Conservation (phyloP, 2,329 filamentous ascomycete species). For the Diaporthe eres region DNA sequence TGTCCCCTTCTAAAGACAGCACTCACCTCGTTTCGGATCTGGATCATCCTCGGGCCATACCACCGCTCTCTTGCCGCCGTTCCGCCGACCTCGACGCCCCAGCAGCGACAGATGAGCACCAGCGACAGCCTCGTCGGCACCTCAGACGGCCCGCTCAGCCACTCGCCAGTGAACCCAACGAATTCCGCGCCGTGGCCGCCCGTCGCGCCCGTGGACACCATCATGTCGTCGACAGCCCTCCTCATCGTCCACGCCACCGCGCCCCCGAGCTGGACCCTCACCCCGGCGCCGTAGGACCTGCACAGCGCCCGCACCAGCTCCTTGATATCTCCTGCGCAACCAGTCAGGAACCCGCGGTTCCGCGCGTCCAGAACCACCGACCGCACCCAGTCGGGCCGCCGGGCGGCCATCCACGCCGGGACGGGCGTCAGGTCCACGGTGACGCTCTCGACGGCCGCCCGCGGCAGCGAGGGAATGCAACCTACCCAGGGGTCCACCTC, state of each 20-base stretch:
- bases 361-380: constrained; percentile 17
- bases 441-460: not conserved
- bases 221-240: not conserved
- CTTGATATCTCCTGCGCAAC: not conserved
- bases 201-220: fast-evolving
- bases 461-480: not conserved
- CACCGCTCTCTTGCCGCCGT: too few relatives aligned
- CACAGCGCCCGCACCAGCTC: not conserved
- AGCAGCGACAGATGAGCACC: not conserved
- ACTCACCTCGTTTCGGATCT: not conserved
- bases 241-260: not conserved
- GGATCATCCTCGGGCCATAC: too few relatives aligned
- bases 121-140: constrained; percentile 4
- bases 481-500: not conserved
- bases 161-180: not conserved
- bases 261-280: constrained; percentile 14
- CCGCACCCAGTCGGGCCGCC: constrained; percentile 16
- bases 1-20: not conserved
- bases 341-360: not conserved
- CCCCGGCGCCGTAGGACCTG: not conserved
- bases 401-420: not conserved
- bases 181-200: not conserved
- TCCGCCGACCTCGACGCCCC: not conserved
- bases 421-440: constrained; percentile 14
- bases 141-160: not conserved